A percentile compares a stretch with the other conserved stretches of the same genome.
phyloP scores from a whole-genome alignment of 148 eudicot species.

The Pouteria glomerata region DNA sequence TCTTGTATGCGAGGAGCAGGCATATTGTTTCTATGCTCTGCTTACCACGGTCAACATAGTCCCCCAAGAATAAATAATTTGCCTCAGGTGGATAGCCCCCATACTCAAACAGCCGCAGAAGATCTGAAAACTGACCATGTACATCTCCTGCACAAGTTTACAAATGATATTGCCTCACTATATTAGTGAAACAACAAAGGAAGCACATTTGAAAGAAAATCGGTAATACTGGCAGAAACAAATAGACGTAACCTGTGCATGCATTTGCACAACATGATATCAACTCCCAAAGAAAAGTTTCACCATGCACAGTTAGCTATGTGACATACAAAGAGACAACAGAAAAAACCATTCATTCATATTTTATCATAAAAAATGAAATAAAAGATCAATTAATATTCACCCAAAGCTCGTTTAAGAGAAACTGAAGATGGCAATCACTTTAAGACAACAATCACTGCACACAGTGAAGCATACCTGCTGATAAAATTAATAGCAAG shows the following conservation, averaged over 20 bases:
- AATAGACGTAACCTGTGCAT: background rate
- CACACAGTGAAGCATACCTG: no score
- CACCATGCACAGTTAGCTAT: background rate
- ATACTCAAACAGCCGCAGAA: conserved; percentile 77
- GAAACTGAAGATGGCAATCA: no score
- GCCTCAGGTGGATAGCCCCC: conserved; percentile 79
- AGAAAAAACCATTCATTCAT: background rate
- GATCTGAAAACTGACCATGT: conserved; percentile 77
- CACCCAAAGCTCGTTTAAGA: no score
- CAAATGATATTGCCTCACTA: conserved; percentile 5
- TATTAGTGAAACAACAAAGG: conserved; percentile 11
- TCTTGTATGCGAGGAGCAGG: conserved; percentile 78
- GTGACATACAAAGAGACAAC: background rate
- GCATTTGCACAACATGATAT: background rate
- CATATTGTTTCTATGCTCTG: conserved; percentile 80
- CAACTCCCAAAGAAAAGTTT: background rate
- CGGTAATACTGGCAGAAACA: background rate
- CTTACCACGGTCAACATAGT: conserved; percentile 86
- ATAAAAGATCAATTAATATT: background rate
- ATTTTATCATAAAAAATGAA: background rate
- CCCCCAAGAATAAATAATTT: conserved; percentile 72
- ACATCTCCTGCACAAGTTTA: conserved; percentile 49
- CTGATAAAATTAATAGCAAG: no score
- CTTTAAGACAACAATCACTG: no score
- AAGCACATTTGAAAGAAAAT: background rate